Percentiles rank a stretch among this genome's conserved stretches.
Evolutionary conservation across 1,284 basidiomycete species (phyloP).

Genomic region (Bjerkandera adusta): DNA sequence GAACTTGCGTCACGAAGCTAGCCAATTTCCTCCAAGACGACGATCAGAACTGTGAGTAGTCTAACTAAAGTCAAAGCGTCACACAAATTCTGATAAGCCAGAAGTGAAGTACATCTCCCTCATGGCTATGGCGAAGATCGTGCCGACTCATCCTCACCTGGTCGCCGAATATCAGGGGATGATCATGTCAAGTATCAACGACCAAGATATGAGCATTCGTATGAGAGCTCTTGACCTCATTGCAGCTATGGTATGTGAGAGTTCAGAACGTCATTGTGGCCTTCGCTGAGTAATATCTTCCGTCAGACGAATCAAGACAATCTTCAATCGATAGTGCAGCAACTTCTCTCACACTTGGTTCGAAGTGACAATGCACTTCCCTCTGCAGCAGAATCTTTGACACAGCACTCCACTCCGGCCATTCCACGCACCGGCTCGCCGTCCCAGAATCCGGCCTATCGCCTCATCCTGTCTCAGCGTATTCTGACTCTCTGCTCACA

Average conservation of each 20-base stretch:
- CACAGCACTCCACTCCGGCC: constrained; percentile 44
- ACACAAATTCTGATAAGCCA: constrained; percentile 6
- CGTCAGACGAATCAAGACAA: constrained; percentile 77
- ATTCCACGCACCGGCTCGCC: constrained; percentile 43
- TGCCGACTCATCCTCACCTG: constrained; percentile 89
- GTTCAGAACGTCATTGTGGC: constrained; percentile 10
- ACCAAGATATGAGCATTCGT: constrained; percentile 93
- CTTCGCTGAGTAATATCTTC: not conserved
- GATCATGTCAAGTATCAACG: constrained; percentile 87
- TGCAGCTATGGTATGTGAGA: constrained; percentile 78
- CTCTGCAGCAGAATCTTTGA: constrained; percentile 61
- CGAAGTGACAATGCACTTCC: constrained; percentile 54
- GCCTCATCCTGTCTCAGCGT: constrained; percentile 75
- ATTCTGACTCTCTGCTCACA: constrained; percentile 83
- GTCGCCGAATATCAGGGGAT: constrained; percentile 92
- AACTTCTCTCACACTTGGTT: constrained; percentile 84
- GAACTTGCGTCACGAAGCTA: constrained; percentile 91
- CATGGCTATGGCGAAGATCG: constrained; percentile 93
- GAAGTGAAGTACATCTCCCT: constrained; percentile 97
- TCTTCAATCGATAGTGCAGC: constrained; percentile 85
- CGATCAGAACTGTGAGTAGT: constrained; percentile 86
- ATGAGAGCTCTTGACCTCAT: constrained; percentile 94
- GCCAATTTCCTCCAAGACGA: constrained; percentile 89
- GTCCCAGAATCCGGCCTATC: constrained; percentile 76
- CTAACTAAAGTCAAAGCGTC: too few species aligned